phyloP scores from a whole-genome alignment of 768 basidiomycete genomes.

The Trametes elegans region DNA sequence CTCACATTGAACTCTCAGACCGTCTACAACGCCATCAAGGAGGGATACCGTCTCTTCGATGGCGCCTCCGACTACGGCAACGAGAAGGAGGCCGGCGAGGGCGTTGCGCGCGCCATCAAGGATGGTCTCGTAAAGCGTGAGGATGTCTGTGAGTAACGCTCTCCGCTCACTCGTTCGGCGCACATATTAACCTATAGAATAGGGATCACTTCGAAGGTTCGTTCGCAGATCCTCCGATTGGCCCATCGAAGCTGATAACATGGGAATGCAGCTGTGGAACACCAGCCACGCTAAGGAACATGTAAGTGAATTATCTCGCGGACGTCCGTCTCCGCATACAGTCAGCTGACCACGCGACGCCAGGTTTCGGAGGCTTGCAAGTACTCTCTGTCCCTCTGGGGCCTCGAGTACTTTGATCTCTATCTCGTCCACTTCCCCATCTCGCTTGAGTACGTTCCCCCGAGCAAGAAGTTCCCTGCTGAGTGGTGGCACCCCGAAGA shows the following conservation, averaged over 20 bases:
- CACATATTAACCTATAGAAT: not conserved
- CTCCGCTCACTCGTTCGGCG: not conserved
- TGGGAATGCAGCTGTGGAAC: constrained; percentile 68
- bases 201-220: constrained; percentile 85
- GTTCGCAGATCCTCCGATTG: constrained; percentile 16
- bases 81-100: constrained; percentile 82
- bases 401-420: constrained; percentile 80
- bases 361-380: constrained; percentile 55
- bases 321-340: not conserved
- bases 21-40: constrained; percentile 84
- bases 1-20: constrained; percentile 39
- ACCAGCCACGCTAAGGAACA: constrained; percentile 81
- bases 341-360: not conserved
- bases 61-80: constrained; percentile 89
- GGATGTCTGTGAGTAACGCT: constrained; percentile 75
- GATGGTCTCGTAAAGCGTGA: constrained; percentile 86
- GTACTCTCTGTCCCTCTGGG: constrained; percentile 77
- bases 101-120: constrained; percentile 70
- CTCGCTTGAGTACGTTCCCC: constrained; percentile 77
- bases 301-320: constrained; percentile 37
- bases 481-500: constrained; percentile 79
- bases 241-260: not conserved
- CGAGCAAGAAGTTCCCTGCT: constrained; percentile 71
- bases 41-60: constrained; percentile 84
- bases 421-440: constrained; percentile 87